Conservation (phyloP, 2,329 filamentous ascomycete genomes). For the Penicillium brasilianum region DNA sequence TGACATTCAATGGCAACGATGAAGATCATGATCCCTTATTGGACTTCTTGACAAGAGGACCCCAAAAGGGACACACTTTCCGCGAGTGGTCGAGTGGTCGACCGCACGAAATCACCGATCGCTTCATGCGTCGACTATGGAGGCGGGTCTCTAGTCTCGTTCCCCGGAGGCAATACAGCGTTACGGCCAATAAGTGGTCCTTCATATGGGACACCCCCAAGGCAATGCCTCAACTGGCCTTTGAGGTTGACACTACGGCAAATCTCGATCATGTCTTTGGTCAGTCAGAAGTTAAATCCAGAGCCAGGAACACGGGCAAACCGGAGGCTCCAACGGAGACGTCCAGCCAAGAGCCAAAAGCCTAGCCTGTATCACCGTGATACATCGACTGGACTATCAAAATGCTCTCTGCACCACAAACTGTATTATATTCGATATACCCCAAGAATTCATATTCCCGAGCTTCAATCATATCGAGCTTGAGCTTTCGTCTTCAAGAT, state of each 20-base stretch:
- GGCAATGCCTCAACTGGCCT: conserved; percentile 17
- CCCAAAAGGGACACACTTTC: conserved; percentile 44
- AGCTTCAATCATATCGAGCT: background rate
- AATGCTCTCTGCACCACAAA: background rate
- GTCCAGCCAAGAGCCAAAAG: background rate
- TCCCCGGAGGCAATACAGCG: conserved; percentile 37
- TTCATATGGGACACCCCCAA: conserved; percentile 40
- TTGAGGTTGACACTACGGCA: conserved; percentile 15
- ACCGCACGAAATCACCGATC: conserved; percentile 46
- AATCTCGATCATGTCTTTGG: conserved; percentile 21
- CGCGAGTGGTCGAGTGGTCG: conserved; percentile 40
- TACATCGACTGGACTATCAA: background rate
- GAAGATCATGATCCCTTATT: conserved; percentile 24
- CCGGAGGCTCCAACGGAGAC: background rate
- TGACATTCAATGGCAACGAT: background rate
- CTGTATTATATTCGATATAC: conserved; percentile 7
- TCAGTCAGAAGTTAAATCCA: background rate
- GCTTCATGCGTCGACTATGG: conserved; percentile 48
- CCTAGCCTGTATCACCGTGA: background rate
- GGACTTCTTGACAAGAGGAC: conserved; percentile 43
- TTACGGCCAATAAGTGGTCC: conserved; percentile 25
- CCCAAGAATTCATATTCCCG: background rate
- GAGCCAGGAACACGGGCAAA: background rate
- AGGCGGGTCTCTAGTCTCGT: conserved; percentile 41
- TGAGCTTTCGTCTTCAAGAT: background rate